Evolutionary conservation across 352 stramenopile species (phyloP), one percentile per base, ranked within the genome.

Genomic region (Phytophthora ohioensis): DNA sequence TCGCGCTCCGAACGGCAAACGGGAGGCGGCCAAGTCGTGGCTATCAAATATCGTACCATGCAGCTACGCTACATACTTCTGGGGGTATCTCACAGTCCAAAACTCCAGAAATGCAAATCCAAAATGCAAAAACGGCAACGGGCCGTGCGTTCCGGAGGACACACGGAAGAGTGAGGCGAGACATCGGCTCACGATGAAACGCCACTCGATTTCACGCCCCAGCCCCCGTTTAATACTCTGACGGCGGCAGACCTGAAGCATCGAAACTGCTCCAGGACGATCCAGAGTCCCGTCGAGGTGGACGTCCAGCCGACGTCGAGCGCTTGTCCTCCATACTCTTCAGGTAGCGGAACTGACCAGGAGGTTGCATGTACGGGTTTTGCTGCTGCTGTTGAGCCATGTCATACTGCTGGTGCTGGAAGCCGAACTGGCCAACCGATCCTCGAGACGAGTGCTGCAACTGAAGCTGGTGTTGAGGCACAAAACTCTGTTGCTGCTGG

Each of bases 261-360:
- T 89, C 79, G 41, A 86, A 89, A 59, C 66, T 83, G 30, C 75
- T 74, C 65, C 84, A 88, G 52, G 84, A 92, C 45, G 82, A 87
- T 17, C 80, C 64, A 32, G 80, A 79, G 49, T 93, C 86, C 43
- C 86, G 80, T 31, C 79, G 73, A 5, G 77, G 77, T 9, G 69
- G 75, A 68, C 41, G 79, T 53, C 46, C 61, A 53, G 8, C 51
- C 13, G 59, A 62, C 43, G 76, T 87, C 78, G 54, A 67, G 5
- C 73, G 64, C 48, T 81, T 81, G 48, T 92, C 79, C 42, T 91
- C 86, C 78, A 91, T 89, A 52, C 66, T 80, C 58, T 90, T 91
- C 61, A 90, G 70, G 66, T 92, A 93, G 27, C 85, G 86, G 59
- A 80, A 93, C 43, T 88, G 81, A 5, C 70, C 57, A 11, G 76